Conservation (phyloP, 768 basidiomycete species). For the Suillus paluster region DNA sequence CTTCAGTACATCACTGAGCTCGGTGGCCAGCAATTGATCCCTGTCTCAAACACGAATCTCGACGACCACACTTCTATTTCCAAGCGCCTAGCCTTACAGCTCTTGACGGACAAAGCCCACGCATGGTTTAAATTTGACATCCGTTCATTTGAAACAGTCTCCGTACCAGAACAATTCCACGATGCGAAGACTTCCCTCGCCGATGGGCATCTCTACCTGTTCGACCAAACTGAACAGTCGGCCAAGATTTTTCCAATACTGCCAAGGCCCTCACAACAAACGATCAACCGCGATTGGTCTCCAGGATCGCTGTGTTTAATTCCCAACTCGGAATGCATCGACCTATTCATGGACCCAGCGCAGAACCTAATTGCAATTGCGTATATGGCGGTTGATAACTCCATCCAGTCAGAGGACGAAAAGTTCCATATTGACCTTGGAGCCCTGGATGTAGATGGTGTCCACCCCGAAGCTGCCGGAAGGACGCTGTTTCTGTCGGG, state of each 20-base stretch:
- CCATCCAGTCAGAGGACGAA: background rate
- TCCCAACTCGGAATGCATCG: background rate
- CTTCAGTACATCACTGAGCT: conserved; percentile 6
- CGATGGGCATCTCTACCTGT: conserved; percentile 2
- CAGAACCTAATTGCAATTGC: conserved; percentile 1
- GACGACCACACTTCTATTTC: background rate
- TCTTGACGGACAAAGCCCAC: background rate
- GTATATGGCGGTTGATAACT: background rate
- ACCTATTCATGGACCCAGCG: conserved; percentile 2
- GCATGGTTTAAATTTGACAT: conserved; percentile 1
- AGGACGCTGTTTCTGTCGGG: background rate
- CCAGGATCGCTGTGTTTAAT: background rate
- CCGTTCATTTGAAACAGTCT: background rate
- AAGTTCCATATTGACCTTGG: background rate
- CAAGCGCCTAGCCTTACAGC: conserved; percentile 2
- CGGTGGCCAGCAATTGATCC: background rate
- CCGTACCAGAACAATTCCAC: background rate
- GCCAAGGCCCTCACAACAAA: background rate
- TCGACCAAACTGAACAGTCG: background rate
- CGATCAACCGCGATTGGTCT: background rate
- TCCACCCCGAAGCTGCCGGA: conserved; percentile 3
- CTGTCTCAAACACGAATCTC: background rate
- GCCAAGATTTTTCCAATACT: background rate
- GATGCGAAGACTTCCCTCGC: background rate
- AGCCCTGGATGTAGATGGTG: background rate